Base-by-base conservation (phyloP, 768 basidiomycete genomes). In the Daedalea quercina region DNA sequence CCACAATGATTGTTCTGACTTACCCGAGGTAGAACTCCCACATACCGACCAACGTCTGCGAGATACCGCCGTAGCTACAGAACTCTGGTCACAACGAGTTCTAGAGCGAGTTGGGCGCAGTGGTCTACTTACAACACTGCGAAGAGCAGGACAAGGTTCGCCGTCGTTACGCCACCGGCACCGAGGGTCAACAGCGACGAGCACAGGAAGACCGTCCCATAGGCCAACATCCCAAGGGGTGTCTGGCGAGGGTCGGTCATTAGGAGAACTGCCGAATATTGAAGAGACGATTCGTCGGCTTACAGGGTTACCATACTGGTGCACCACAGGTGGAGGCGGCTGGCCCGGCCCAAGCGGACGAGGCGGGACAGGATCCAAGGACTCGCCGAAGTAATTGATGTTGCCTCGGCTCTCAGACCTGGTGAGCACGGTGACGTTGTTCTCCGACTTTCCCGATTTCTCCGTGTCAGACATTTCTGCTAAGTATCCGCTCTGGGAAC, bases 31-130 rank as follows among this genome's bases (percentile, higher is more conserved):
- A 51, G 17, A 42, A 42, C 41, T 51, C 50, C 50, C 50, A 51
- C 50, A 51, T 51, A 13, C 50, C 50, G 50, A 51, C 50, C 50
- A 51, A 51, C 28, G 50, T 51, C 41, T 51, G 50, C n/a, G 50
- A 51, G 23, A 51, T 51, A 25, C 50, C 50, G 28, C 50, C 50
- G 22, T 51, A 51, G 50, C 50, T 51, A 26, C 11, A 9, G 24
- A 33, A 28, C 15, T 17, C n/a, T 23, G n/a, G 43, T 51, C 50
- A 51, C 40, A 43, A 51, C 7, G 22, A 24, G 19, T 51, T 35
- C 50, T 8, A 23, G 25, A 37, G 20, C 9, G 2, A 3, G 12
- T n/a, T 25, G 31, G 20, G 11, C 17, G 34, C 41, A 7, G 3
- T 22, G 34, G 12, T 20, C 22, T 12, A 51, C 50, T 51, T 34